phyloP scores from a whole-genome alignment of 2,329 filamentous ascomycete species.

The Dryadomyces quercus-mongolicae region DNA sequence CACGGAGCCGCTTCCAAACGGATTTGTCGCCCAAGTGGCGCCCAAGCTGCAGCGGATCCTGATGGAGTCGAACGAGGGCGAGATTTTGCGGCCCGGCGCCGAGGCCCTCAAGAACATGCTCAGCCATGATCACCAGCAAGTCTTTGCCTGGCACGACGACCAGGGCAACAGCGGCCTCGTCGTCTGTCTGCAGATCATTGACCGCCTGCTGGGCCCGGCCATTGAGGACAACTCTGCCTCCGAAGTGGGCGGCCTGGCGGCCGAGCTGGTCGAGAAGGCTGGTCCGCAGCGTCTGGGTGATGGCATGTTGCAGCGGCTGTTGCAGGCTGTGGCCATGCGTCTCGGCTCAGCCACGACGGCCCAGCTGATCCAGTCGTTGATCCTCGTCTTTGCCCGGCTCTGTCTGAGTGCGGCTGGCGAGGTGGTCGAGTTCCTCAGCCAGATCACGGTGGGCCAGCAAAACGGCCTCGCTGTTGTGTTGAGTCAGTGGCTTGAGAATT shows the following conservation, averaged over 20 bases:
- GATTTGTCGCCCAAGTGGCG: slow-evolving; percentile 74
- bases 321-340: slow-evolving; percentile 78
- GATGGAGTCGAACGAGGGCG: slow-evolving; percentile 73
- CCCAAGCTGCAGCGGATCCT: slow-evolving; percentile 78
- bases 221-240: slow-evolving; percentile 91
- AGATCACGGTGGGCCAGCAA: slow-evolving; percentile 66
- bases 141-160: slow-evolving; percentile 76
- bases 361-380: slow-evolving; percentile 88
- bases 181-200: slow-evolving; percentile 81
- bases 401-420: slow-evolving; percentile 76
- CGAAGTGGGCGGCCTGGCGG: slow-evolving; percentile 90
- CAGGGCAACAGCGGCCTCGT: slow-evolving; percentile 74
- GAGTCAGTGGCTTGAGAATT: slow-evolving; percentile 94
- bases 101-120: slow-evolving; percentile 83
- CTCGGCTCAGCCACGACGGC: slow-evolving; percentile 73
- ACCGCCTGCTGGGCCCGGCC: slow-evolving; percentile 68
- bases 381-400: slow-evolving; percentile 85
- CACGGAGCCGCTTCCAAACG: slow-evolving; percentile 70
- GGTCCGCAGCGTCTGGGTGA: slow-evolving; percentile 84
- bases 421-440: slow-evolving; percentile 81
- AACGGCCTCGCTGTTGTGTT: slow-evolving; percentile 84
- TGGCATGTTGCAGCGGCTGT: slow-evolving; percentile 66
- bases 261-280: slow-evolving; percentile 90
- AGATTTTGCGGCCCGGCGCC: slow-evolving; percentile 76
- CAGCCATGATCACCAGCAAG: slow-evolving; percentile 77